A percentile compares a stretch with the other conserved stretches of the same genome.
Conservation (phyloP, 2,329 filamentous ascomycete species). For the Nemania sp. region DNA sequence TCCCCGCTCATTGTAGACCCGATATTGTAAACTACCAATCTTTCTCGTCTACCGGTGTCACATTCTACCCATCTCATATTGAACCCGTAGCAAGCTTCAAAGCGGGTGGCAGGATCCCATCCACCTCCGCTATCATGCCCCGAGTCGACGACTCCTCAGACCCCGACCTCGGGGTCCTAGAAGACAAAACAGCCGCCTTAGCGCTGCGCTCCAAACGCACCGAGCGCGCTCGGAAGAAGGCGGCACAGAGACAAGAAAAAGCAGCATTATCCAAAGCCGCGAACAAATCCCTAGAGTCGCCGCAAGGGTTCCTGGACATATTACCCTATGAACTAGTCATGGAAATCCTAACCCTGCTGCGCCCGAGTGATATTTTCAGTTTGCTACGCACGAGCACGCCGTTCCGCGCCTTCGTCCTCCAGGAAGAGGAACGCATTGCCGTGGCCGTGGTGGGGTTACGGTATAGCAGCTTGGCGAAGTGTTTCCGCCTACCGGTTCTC, state of each 20-base stretch:
- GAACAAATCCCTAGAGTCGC: conserved; percentile 30
- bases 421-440: conserved; percentile 49
- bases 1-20: too few relatives aligned
- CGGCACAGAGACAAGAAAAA: conserved; percentile 45
- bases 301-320: conserved; percentile 41
- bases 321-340: conserved; percentile 58
- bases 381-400: conserved; percentile 48
- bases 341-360: conserved; percentile 50
- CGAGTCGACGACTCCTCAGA: conserved; percentile 32
- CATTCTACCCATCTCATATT: too few relatives aligned
- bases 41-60: too few relatives aligned
- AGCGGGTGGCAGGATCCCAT: background rate
- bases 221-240: conserved; percentile 49
- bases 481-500: conserved; percentile 54
- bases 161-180: conserved; percentile 52
- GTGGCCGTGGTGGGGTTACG: conserved; percentile 48
- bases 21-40: too few relatives aligned
- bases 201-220: conserved; percentile 56
- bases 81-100: background rate
- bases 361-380: conserved; percentile 54
- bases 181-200: conserved; percentile 49
- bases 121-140: conserved; percentile 5
- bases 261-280: too few relatives aligned
- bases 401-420: conserved; percentile 48
- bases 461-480: conserved; percentile 54